phyloP scores from a whole-genome alignment of 371 early-diverging fungal species.

The Mortierella sp. region DNA sequence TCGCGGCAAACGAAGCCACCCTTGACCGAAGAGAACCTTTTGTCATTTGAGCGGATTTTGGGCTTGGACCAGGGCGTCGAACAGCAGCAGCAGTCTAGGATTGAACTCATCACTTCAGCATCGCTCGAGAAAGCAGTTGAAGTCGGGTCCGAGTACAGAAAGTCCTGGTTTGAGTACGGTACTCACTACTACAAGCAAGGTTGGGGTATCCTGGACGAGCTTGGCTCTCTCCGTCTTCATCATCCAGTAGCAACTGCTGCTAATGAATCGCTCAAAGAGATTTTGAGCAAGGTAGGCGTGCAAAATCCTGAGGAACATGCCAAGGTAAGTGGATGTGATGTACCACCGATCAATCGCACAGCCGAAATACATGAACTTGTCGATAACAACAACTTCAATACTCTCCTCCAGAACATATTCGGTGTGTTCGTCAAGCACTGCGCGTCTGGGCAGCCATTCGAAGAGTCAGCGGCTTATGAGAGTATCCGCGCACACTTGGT shows the following conservation, averaged over 20 bases:
- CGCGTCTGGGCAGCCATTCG: conserved; percentile 50
- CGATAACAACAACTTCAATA: too few species aligned
- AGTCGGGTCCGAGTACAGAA: conserved; percentile 48
- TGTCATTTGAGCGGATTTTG: conserved; percentile 30
- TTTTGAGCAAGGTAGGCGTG: conserved; percentile 21
- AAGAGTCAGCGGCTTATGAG: conserved; percentile 31
- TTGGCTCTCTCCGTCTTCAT: conserved; percentile 43
- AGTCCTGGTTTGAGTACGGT: conserved; percentile 75
- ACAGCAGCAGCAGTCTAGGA: conserved; percentile 22
- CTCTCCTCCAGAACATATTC: conserved; percentile 27
- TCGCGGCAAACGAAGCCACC: conserved; percentile 44
- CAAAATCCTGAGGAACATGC: conserved; percentile 27
- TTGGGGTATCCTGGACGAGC: conserved; percentile 69
- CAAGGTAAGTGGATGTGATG: conserved; percentile 25
- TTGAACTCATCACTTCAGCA: conserved; percentile 34
- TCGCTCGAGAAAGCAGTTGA: conserved; percentile 47
- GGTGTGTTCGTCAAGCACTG: conserved; percentile 51
- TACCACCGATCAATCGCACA: neutral
- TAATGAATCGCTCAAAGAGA: conserved; percentile 21
- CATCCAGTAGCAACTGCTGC: conserved; percentile 47
- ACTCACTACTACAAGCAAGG: conserved; percentile 72
- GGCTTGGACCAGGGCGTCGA: conserved; percentile 14
- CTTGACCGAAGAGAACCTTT: conserved; percentile 21
- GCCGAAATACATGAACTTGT: too few species aligned
- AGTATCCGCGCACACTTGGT: conserved; percentile 30